phyloP scores from a whole-genome alignment of 228 moss, liverwort and hornwort species.

The Sphagnum fallax region DNA sequence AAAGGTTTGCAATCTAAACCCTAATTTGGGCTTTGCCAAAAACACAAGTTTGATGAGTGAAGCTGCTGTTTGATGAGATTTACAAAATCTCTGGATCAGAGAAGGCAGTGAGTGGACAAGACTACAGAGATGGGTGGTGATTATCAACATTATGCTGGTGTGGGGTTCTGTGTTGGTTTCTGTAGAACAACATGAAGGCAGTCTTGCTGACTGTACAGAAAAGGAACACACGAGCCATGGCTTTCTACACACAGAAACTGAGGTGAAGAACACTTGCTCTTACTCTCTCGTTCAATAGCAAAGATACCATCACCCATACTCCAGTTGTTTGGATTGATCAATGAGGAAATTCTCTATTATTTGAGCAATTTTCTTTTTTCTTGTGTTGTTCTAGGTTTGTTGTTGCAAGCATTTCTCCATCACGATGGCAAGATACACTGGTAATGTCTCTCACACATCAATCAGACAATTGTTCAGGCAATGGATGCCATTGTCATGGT shows the following conservation, averaged over 20 bases:
- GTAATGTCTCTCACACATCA: conserved; percentile 17
- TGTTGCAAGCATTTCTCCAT: conserved; percentile 74
- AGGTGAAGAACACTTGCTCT: conserved; percentile 28
- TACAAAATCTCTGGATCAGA: not conserved
- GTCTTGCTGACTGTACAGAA: conserved; percentile 85
- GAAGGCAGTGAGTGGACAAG: not conserved
- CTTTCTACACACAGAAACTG: conserved; percentile 76
- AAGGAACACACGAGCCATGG: conserved; percentile 62
- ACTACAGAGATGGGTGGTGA: not conserved
- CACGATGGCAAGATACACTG: conserved; percentile 74
- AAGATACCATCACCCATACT: not conserved
- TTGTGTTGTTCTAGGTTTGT: conserved; percentile 40
- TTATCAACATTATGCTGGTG: not conserved
- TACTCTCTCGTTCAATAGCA: not conserved
- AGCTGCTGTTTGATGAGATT: not conserved
- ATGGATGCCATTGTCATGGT: not conserved
- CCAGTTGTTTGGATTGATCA: not conserved
- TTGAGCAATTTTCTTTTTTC: not conserved
- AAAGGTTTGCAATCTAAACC: conserved; percentile 38
- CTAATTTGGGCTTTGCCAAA: not conserved
- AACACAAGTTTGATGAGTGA: not conserved
- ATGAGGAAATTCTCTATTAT: not conserved
- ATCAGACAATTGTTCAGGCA: not conserved
- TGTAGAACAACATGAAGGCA: conserved; percentile 80
- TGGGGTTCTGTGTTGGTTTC: not conserved